A percentile compares a stretch with the other conserved stretches of the same genome.
Evolutionary conservation across 371 early-diverging fungal species (phyloP).

Genomic region (Rhizopus sp.): DNA sequence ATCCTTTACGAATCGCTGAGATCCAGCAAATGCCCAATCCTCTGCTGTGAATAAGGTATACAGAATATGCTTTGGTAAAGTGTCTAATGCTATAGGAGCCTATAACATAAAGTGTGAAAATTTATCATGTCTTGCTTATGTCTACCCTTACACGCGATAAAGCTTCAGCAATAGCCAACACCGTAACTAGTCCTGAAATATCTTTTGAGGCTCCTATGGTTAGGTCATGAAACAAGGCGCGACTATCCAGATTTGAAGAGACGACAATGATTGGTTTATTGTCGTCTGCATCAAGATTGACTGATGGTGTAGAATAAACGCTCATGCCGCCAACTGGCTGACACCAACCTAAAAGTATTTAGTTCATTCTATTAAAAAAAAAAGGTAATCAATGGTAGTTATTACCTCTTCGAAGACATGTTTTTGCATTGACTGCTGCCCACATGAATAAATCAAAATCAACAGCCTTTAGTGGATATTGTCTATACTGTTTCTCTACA

Average conservation of each 20-base stretch:
- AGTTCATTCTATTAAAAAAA: conserved; percentile 15
- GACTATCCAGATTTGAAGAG: conserved; percentile 66
- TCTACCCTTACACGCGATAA: conserved; percentile 56
- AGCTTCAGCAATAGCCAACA: conserved; percentile 74
- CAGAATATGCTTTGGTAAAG: conserved; percentile 66
- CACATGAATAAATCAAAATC: conserved; percentile 77
- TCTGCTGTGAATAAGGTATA: conserved; percentile 78
- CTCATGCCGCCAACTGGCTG: conserved; percentile 71
- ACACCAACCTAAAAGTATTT: conserved; percentile 50
- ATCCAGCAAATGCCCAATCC: conserved; percentile 79
- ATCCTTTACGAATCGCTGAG: conserved; percentile 79
- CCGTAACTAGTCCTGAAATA: conserved; percentile 62
- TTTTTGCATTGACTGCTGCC: conserved; percentile 65
- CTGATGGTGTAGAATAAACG: conserved; percentile 71
- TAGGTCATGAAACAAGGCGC: conserved; percentile 69
- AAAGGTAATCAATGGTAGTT: conserved; percentile 18
- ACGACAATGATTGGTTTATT: conserved; percentile 69
- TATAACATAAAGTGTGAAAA: conserved; percentile 12
- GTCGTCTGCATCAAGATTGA: conserved; percentile 52
- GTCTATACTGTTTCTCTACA: conserved; percentile 37
- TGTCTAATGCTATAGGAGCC: conserved; percentile 46
- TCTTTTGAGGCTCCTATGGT: conserved; percentile 55
- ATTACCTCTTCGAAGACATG: conserved; percentile 66
- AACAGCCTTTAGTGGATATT: conserved; percentile 68
- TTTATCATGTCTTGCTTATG: background rate